phyloP scores from a whole-genome alignment of 768 basidiomycete species.

The Grammothele lineata region DNA sequence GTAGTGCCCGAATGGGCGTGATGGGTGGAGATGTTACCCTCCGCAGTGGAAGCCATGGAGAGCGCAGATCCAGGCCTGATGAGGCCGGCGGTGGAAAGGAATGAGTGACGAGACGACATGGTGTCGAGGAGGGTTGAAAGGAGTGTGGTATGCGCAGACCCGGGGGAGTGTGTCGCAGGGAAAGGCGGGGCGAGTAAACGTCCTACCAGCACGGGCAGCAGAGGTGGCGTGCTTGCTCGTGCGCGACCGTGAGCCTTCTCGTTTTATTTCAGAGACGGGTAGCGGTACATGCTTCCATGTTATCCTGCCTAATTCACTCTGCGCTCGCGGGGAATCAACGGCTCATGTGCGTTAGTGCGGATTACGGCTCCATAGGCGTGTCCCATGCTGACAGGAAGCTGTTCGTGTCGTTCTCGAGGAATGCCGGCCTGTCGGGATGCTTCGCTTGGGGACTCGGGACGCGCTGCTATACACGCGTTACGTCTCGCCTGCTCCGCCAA shows the following conservation, averaged over 20 bases:
- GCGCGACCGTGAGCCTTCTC: no score
- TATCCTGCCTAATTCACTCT: no score
- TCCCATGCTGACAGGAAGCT: no score
- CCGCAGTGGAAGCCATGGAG: constrained; percentile 11
- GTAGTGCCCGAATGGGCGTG: constrained; percentile 17
- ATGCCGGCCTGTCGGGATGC: no score
- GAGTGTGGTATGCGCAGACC: constrained; percentile 27
- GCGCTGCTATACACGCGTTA: not conserved
- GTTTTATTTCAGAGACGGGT: not conserved
- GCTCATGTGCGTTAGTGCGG: no score
- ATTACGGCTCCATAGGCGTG: no score
- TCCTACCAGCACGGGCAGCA: not conserved
- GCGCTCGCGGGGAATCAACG: no score
- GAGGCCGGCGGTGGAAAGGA: constrained; percentile 36
- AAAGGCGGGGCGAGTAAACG: constrained; percentile 19
- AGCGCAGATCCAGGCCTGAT: constrained; percentile 13
- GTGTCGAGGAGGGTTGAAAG: constrained; percentile 23
- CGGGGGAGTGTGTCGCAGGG: not conserved
- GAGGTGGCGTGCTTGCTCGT: no score
- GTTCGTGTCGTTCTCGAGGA: no score
- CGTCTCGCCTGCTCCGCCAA: not conserved
- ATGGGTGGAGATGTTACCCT: no score
- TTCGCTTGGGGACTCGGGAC: no score
- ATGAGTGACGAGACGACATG: constrained; percentile 34
- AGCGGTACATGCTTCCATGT: no score